These are phyloP conservation scores for Pontederia crassipes DNA, from an alignment of 176 grass and related monocot genomes.

Conservation along the genomic window DNA sequence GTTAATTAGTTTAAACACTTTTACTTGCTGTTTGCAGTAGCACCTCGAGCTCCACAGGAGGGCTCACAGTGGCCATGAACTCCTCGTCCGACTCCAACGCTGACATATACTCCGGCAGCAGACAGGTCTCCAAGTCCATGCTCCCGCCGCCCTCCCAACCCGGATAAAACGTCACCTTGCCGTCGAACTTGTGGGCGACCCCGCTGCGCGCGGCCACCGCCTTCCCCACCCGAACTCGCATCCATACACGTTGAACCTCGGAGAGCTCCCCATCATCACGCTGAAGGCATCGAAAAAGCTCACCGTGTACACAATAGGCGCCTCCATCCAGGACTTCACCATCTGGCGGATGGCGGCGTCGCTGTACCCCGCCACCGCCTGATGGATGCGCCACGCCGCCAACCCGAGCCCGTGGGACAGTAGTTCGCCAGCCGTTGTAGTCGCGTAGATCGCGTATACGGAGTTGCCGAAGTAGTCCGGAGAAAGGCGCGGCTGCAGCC, in stretches of 20 bases:
- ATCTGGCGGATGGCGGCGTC: constrained; percentile 30
- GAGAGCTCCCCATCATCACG: constrained; percentile 51
- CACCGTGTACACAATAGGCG: constrained; percentile 10
- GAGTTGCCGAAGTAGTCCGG: constrained; percentile 46
- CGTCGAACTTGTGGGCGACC: constrained; percentile 51
- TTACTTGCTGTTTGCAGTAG: neutral
- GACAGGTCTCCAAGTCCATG: constrained; percentile 39
- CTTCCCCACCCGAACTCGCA: constrained; percentile 70
- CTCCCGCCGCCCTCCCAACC: constrained; percentile 32
- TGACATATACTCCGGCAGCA: constrained; percentile 39
- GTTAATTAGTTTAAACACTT: too few species aligned
- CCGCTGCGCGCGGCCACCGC: constrained; percentile 48
- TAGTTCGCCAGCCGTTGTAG: constrained; percentile 23
- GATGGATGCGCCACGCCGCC: constrained; percentile 29
- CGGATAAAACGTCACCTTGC: constrained; percentile 36
- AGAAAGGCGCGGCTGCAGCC: constrained; percentile 36
- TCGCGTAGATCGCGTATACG: constrained; percentile 11
- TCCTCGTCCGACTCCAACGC: constrained; percentile 42
- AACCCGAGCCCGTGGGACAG: constrained; percentile 42
- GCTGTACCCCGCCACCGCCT: constrained; percentile 36
- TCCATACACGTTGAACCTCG: constrained; percentile 51
- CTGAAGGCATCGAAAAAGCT: constrained; percentile 15
- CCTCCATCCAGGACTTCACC: constrained; percentile 27
- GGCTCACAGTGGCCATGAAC: constrained; percentile 34
- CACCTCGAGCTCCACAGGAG: neutral